Evolutionary conservation across 2,329 filamentous ascomycete species (phyloP), one percentile per base, ranked within the genome.

Genomic region (Thelonectria rubi): DNA sequence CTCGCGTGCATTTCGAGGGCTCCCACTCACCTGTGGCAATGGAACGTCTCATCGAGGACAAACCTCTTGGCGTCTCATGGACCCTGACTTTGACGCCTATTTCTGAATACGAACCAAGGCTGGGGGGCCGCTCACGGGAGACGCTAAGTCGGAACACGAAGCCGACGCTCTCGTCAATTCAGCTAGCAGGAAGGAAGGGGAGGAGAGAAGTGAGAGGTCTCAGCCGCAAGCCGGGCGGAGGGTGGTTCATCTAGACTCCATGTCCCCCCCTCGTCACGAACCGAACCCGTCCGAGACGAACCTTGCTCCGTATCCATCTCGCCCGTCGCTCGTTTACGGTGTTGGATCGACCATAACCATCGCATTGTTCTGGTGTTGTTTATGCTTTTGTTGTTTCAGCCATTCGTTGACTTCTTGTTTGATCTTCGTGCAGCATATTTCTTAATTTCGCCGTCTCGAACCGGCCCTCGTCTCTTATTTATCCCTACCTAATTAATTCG

Each of bases 81-180:
- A 50, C 26, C 54, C 17, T 30, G 40, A 39, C 17, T n/a, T n/a
- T 30, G 40, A 26, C 54, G 54, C 34, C 55, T 57, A 57, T 57
- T 57, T 57, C 40, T 51, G 55, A 57, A 57, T 57, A 57, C 55
- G 55, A 57, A 51, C 20, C 11, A 45, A 21, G 30, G 12, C 40
- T 42, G 43, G 15, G 47, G 37, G 17, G 40, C 32, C 15, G 17
- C 43, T 21, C 20, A 37, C 32, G 9, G n/a, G 7, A 21, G 9
- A 20, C 51, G 51, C 51, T 54, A 54, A 45, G 17, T 34, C 26
- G 51, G 51, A 21, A 37, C 40, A 46, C 51, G 51, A 45, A 47
- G 45, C 40, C 40, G 40, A 17, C 26, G 24, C 26, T 55, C 26
- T 42, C 34, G 45, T 37, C 34, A 40, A 26, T 48, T 40, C 18